Evolutionary conservation across 2,329 filamentous ascomycete species (phyloP).

Genomic region (Camillea tinctor): DNA sequence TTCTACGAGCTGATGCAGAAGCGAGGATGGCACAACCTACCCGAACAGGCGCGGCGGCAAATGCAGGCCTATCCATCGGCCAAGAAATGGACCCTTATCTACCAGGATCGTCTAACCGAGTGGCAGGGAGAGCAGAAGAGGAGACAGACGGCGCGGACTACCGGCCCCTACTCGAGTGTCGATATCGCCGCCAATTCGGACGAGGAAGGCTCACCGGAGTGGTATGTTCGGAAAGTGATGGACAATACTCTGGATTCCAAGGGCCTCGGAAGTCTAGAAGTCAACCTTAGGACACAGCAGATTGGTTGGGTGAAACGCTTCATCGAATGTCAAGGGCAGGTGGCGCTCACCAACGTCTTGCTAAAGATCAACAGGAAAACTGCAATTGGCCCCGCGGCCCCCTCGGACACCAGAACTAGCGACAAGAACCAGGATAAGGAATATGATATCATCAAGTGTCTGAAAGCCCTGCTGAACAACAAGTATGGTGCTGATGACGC

Average conservation of each 20-base stretch:
- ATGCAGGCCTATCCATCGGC: constrained; percentile 93
- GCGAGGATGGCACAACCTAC: constrained; percentile 94
- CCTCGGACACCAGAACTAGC: constrained; percentile 52
- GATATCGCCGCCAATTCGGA: constrained; percentile 78
- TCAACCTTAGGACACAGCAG: constrained; percentile 92
- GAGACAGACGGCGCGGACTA: constrained; percentile 68
- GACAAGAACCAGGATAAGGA: constrained; percentile 87
- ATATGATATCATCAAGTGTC: constrained; percentile 96
- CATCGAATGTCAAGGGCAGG: constrained; percentile 94
- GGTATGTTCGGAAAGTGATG: constrained; percentile 97
- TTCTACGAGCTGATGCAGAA: constrained; percentile 96
- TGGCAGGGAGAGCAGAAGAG: constrained; percentile 94
- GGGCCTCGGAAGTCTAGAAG: constrained; percentile 87
- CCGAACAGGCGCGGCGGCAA: constrained; percentile 89
- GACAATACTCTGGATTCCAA: constrained; percentile 91
- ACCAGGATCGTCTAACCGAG: constrained; percentile 91
- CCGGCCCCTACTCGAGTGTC: constrained; percentile 66
- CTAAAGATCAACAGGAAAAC: constrained; percentile 91
- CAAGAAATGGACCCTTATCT: constrained; percentile 97
- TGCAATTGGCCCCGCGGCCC: constrained; percentile 67
- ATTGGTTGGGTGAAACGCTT: constrained; percentile 97
- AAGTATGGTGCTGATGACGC: constrained; percentile 98
- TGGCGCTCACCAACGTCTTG: constrained; percentile 90
- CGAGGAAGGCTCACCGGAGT: constrained; percentile 94
- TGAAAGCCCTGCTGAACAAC: constrained; percentile 99